Evolutionary conservation across 202 grass and related monocot species (phyloP), one percentile per base, ranked within the genome.

Genomic region (Bolboschoenoplectus hybrid): DNA sequence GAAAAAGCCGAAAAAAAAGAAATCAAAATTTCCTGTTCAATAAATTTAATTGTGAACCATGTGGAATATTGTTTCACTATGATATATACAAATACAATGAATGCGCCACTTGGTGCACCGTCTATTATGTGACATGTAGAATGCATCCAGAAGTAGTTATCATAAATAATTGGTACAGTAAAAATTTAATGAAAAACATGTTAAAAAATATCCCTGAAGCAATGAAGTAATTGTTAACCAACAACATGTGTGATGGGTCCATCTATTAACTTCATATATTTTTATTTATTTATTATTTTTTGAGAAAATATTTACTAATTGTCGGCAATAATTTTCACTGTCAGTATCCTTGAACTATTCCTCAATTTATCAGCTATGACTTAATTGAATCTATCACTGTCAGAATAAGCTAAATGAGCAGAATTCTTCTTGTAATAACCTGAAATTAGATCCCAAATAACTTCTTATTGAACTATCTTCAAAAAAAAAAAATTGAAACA

Each of bases 171-270:
- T 56, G 6, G 35, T 35, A 53, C 26, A 55, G 34, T 38, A 39
- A 38, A 57, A 56, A 78, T 78, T 78, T 1, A 78, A 57, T 78
- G 34, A 7, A 56, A 57, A 51, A 40, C 58, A 57, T 57, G 52
- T 78, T 40, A 6, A 57, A 77, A 26, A 78, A 40, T 78, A 41
- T 78, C 50, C 7, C 51, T 78, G 74, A 78, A 58, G 14, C 35
- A 2, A 3, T 57, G 74, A 58, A 78, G 13, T 78, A 78, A 74
- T 58, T 58, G 74, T 57, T 58, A 73, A 78, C 34, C 14, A 78
- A 17, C 51, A 78, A n/a, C 51, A n/a, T 57, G 58, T 62, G 58
- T 62, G n/a, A 62, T 7, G 74, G 74, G 51, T 56, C 74, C 51
- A 78, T 78, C 32, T 57, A 47, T 73, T 9, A 52, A 35, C 43